These are phyloP conservation scores for Salinomyces thailandicus DNA, from an alignment of 2,329 filamentous ascomycete species.

Conservation along the genomic window DNA sequence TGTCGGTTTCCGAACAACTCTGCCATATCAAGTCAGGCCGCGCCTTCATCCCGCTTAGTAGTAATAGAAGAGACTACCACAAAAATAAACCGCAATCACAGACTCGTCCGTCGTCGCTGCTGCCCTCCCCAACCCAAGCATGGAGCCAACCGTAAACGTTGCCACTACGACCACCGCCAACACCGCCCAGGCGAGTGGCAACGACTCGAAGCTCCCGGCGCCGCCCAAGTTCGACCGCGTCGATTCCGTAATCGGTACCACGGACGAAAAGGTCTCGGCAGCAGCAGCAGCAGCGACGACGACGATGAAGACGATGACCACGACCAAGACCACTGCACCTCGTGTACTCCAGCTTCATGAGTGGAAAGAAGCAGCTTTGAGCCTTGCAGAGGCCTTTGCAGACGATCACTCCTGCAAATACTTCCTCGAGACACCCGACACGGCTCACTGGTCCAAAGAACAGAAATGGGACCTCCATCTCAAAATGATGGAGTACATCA, in stretches of 20 bases:
- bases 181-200: background rate
- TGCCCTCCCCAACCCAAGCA: constrained; percentile 15
- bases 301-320: background rate
- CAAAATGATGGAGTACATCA: constrained; percentile 66
- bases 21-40: constrained; percentile 37
- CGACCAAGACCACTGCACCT: constrained; percentile 31
- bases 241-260: constrained; percentile 6
- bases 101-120: constrained; percentile 29
- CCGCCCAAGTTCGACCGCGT: constrained; percentile 3
- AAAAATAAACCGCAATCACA: constrained; percentile 37
- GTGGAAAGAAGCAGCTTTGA: constrained; percentile 59
- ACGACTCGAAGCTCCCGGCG: background rate
- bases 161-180: background rate
- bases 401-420: constrained; percentile 65
- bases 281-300: background rate
- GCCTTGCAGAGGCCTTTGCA: constrained; percentile 67
- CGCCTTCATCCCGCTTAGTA: constrained; percentile 34
- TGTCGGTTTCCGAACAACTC: constrained; percentile 29
- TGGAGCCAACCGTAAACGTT: constrained; percentile 30
- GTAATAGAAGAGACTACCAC: constrained; percentile 23
- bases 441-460: constrained; percentile 51
- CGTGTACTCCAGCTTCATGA: constrained; percentile 56
- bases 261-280: background rate
- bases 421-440: constrained; percentile 61
- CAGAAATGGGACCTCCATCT: constrained; percentile 67